Conservation (phyloP, 345 rosid genomes). For the Brassica rapa region DNA sequence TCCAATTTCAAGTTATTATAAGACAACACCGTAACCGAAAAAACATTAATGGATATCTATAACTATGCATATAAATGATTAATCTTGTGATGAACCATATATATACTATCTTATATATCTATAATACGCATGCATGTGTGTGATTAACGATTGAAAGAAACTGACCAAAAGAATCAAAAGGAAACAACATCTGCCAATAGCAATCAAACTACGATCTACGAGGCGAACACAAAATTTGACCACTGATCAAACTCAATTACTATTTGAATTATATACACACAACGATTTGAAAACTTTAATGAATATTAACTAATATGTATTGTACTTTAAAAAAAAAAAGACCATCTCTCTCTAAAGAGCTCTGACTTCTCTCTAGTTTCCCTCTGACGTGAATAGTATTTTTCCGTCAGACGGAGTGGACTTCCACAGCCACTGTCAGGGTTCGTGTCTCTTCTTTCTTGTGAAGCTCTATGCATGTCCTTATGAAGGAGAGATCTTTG, state of each 20-base stretch:
- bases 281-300: background rate
- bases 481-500: too few relatives aligned
- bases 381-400: too few relatives aligned
- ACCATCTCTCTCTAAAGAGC: too few relatives aligned
- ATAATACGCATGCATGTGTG: background rate
- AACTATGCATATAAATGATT: background rate
- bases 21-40: background rate
- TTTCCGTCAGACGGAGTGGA: too few relatives aligned
- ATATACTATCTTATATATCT: too few relatives aligned
- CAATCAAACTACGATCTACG: background rate
- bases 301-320: background rate
- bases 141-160: background rate
- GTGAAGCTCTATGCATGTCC: too few relatives aligned
- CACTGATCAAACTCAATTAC: background rate
- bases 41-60: background rate
- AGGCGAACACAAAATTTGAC: slow-evolving; percentile 18
- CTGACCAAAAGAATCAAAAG: background rate
- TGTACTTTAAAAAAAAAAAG: background rate
- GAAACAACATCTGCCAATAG: background rate
- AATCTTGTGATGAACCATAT: background rate
- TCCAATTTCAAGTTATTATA: slow-evolving; percentile 13
- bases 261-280: background rate
- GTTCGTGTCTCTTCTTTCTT: too few relatives aligned
- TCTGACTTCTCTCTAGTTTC: too few relatives aligned
- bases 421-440: too few relatives aligned